These are phyloP conservation scores for Drosera spatulata DNA, from an alignment of 179 eudicot genomes.

Conservation along the genomic window DNA sequence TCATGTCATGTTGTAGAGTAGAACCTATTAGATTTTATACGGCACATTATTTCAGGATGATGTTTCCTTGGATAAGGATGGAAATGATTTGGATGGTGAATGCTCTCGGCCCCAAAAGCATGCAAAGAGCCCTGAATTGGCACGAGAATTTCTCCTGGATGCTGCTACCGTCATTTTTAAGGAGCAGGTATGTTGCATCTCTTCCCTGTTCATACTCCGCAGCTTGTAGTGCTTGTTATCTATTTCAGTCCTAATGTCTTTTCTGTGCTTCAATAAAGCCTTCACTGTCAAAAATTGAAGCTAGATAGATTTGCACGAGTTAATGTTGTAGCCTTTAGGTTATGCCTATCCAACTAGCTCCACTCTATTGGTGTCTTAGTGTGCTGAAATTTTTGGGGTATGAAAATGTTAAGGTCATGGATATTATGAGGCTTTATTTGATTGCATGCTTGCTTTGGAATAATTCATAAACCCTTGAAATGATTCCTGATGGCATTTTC, in stretches of 20 bases:
- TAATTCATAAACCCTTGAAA: neutral
- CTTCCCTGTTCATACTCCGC: neutral
- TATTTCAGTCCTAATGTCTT: too few relatives aligned
- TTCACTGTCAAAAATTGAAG: too few relatives aligned
- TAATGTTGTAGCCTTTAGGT: too few relatives aligned
- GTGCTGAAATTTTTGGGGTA: too few relatives aligned
- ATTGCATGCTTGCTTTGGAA: neutral
- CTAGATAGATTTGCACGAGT: too few relatives aligned
- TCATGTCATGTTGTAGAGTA: neutral
- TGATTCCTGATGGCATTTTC: neutral
- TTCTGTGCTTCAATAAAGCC: too few relatives aligned
- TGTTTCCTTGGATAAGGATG: conserved; percentile 91
- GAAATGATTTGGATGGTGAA: conserved; percentile 94
- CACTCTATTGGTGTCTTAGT: too few relatives aligned
- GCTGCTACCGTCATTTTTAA: conserved; percentile 98
- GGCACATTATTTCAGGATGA: conserved; percentile 60
- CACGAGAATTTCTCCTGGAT: conserved; percentile 95
- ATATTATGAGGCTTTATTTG: neutral
- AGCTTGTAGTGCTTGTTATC: conserved; percentile 3
- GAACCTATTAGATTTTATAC: neutral
- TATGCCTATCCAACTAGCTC: too few relatives aligned
- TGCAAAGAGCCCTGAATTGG: conserved; percentile 99
- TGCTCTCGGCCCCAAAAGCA: conserved; percentile 99
- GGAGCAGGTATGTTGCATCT: conserved; percentile 74
- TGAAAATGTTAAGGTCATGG: too few relatives aligned